These are phyloP conservation scores for Chrysopogon serrulatus DNA, from an alignment of 176 grass and related monocot genomes.

Conservation along the genomic window DNA sequence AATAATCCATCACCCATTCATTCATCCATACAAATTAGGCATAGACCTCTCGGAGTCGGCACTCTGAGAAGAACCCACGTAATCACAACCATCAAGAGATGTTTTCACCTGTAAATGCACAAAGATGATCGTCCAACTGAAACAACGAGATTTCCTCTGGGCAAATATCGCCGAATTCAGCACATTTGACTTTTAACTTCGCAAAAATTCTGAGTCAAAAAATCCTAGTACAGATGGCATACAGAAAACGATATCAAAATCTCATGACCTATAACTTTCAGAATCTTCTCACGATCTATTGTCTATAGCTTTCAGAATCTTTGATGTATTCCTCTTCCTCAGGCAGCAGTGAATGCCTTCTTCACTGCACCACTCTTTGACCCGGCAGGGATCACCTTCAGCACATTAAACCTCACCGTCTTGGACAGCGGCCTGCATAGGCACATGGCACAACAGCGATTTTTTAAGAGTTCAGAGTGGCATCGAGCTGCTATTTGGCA, in stretches of 20 bases:
- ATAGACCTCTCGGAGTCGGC: not conserved
- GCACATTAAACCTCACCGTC: slow-evolving; percentile 36
- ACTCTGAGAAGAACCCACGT: not conserved
- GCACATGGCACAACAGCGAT: not conserved
- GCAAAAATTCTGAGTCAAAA: not conserved
- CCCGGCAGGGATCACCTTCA: slow-evolving; percentile 33
- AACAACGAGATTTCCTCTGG: not conserved
- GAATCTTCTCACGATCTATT: not conserved
- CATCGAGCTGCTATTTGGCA: not conserved
- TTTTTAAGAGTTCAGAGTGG: not conserved
- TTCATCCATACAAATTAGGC: not conserved
- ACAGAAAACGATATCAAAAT: slow-evolving; percentile 12
- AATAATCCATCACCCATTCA: not conserved
- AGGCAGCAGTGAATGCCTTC: slow-evolving; percentile 34
- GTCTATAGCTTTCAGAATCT: not conserved
- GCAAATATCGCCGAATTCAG: slow-evolving; percentile 1
- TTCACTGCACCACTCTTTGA: slow-evolving; percentile 28
- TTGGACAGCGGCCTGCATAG: slow-evolving; percentile 30
- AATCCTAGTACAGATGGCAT: not conserved
- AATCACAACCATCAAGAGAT: not conserved
- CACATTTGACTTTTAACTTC: not conserved
- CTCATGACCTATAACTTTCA: not conserved
- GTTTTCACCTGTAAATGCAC: not conserved
- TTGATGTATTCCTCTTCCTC: not conserved
- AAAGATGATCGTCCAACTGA: not conserved